Percentiles rank a stretch among this genome's conserved stretches.
These are phyloP conservation scores for Geotrichum candidum DNA, from an alignment of 1,139 yeast species.

Conservation along the genomic window DNA sequence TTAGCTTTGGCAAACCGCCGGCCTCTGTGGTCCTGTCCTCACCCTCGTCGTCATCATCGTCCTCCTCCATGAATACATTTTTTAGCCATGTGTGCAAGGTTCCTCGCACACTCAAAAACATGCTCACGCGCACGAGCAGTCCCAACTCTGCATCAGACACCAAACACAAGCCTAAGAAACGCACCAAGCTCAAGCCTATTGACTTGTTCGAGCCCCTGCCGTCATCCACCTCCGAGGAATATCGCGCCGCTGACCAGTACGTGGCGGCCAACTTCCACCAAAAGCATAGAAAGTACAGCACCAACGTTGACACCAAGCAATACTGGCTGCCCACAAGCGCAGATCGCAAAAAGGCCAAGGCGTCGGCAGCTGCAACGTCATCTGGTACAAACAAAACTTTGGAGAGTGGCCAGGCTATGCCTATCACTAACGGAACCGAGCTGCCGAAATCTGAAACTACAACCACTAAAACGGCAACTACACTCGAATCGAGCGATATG, in stretches of 20 bases:
- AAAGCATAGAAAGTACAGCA: not conserved
- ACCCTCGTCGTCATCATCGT: not conserved
- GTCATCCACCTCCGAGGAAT: not conserved
- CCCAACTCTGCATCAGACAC: not conserved
- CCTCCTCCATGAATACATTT: not conserved
- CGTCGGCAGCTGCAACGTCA: not conserved
- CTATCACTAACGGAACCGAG: not conserved
- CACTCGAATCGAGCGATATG: not conserved
- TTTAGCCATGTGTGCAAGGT: conserved; percentile 4
- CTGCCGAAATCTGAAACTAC: not conserved
- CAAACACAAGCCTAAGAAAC: not conserved
- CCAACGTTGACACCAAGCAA: conserved; percentile 4
- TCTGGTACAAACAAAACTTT: not conserved
- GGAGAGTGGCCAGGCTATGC: not conserved
- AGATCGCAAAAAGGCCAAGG: not conserved
- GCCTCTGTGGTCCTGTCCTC: not conserved
- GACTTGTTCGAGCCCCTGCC: conserved; percentile 1
- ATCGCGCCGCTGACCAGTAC: not conserved
- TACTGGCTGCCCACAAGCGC: conserved; percentile 1
- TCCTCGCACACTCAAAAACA: conserved; percentile 8
- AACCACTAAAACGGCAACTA: not conserved
- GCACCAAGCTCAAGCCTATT: not conserved
- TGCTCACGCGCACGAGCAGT: not conserved
- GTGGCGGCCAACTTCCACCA: not conserved
- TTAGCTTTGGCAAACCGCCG: not conserved